phyloP scores from a whole-genome alignment of 345 rosid species.

The Bretschneidera sinensis region DNA sequence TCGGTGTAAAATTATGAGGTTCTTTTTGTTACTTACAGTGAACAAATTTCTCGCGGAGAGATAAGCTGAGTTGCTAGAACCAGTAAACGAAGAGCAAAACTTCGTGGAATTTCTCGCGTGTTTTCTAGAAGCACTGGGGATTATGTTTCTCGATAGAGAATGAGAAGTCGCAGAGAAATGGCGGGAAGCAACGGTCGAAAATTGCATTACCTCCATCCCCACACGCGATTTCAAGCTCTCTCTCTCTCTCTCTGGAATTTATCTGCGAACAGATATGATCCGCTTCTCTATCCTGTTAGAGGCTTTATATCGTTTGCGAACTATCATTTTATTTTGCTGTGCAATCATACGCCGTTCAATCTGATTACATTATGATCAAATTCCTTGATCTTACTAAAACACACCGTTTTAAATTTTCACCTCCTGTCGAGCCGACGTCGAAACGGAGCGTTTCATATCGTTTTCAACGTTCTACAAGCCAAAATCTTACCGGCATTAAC shows the following conservation, averaged over 20 bases:
- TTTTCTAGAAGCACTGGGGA: constrained; percentile 18
- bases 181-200: constrained; percentile 45
- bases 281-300: constrained; percentile 7
- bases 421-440: too few species aligned
- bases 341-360: neutral
- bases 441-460: neutral
- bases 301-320: constrained; percentile 4
- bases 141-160: constrained; percentile 16
- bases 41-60: constrained; percentile 50
- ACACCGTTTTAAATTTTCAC: too few species aligned
- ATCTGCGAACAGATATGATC: constrained; percentile 15
- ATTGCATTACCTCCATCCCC: constrained; percentile 52
- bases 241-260: neutral
- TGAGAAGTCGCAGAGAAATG: constrained; percentile 30
- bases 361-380: neutral
- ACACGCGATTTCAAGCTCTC: neutral
- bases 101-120: constrained; percentile 22
- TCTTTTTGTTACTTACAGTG: constrained; percentile 36
- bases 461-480: neutral
- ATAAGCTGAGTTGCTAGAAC: constrained; percentile 32
- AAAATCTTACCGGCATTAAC: neutral
- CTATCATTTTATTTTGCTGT: neutral
- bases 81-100: constrained; percentile 38
- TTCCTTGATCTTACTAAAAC: neutral
- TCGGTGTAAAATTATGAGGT: neutral